Conservation (phyloP, 2,329 filamentous ascomycete genomes). For the Pseudopithomyces chartarum region DNA sequence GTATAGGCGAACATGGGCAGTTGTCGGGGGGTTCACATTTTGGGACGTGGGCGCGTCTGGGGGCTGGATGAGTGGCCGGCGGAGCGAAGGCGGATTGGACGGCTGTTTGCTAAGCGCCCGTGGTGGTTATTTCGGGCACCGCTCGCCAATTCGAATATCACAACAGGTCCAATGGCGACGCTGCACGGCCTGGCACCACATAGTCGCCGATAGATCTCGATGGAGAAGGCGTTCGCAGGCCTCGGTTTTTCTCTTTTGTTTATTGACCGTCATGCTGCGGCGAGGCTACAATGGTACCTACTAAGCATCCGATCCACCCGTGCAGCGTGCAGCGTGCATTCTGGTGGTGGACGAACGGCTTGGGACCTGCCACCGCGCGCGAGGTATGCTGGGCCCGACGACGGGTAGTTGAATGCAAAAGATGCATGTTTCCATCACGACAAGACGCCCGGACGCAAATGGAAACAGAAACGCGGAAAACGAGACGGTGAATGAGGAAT, state of each 20-base stretch:
- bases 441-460: neutral
- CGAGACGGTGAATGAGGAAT: constrained; percentile 18
- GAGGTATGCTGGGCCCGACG: neutral
- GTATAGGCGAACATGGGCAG: constrained; percentile 20
- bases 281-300: neutral
- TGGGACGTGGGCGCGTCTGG: constrained; percentile 27
- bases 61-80: constrained; percentile 12
- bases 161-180: constrained; percentile 29
- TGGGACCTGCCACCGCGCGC: neutral
- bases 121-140: constrained; percentile 35
- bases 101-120: constrained; percentile 38
- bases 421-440: neutral
- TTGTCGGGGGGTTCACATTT: constrained; percentile 25
- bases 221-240: constrained; percentile 8
- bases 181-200: constrained; percentile 26
- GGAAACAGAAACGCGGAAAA: constrained; percentile 16
- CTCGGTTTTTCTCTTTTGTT: neutral
- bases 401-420: neutral
- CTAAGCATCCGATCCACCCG: neutral
- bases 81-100: constrained; percentile 36
- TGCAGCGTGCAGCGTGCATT: neutral
- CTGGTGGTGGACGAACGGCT: neutral
- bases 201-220: constrained; percentile 31
- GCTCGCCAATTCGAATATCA: constrained; percentile 19
- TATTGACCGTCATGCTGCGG: neutral